phyloP scores from a whole-genome alignment of 441 rosid species.

The Jatropha multifida region DNA sequence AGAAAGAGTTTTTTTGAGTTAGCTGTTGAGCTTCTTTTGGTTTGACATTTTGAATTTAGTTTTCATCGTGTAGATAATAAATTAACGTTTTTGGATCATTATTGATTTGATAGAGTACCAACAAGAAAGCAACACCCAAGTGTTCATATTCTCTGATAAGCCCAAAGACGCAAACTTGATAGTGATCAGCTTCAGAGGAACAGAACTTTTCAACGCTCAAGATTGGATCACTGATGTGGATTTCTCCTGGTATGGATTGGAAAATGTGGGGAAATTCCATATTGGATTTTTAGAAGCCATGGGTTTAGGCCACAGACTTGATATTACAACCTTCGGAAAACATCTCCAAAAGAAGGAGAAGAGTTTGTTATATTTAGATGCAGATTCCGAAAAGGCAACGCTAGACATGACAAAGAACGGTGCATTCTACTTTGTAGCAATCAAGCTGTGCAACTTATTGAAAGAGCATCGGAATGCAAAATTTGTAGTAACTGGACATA shows the following conservation, averaged over 20 bases:
- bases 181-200: constrained; percentile 1
- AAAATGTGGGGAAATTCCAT: not conserved
- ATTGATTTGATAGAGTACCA: not conserved
- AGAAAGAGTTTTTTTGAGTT: not conserved
- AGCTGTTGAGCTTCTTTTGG: no score
- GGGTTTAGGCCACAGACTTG: not conserved
- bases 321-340: not conserved
- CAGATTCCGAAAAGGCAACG: not conserved
- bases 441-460: not conserved
- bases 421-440: not conserved
- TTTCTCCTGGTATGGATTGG: not conserved
- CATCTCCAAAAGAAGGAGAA: not conserved
- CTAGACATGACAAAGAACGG: not conserved
- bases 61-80: no score
- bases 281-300: not conserved
- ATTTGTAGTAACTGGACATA: not conserved
- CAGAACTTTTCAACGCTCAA: not conserved
- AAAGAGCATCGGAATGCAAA: not conserved
- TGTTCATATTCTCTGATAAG: not conserved
- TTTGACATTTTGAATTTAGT: not conserved
- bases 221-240: not conserved
- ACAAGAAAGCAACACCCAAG: not conserved
- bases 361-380: not conserved
- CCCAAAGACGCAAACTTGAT: not conserved
- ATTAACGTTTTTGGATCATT: not conserved